Percentiles rank a stretch among this genome's conserved stretches.
phyloP scores from a whole-genome alignment of 257 asterid genomes.

The Solanum peruvianum region DNA sequence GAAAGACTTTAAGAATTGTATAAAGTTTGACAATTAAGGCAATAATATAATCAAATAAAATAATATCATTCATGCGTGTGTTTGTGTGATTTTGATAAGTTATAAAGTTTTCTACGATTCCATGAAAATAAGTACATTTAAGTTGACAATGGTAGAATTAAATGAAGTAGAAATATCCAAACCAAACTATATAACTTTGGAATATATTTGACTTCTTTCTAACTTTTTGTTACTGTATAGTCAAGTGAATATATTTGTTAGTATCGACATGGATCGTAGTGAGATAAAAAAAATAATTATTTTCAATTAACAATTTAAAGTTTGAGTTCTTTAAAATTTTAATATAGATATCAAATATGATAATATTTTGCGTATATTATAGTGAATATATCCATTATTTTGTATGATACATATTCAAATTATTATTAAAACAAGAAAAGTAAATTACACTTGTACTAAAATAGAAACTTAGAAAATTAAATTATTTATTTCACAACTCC shows the following conservation, averaged over 20 bases:
- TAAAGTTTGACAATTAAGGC: neutral
- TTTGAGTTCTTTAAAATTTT: fast-evolving
- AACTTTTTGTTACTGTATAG: neutral
- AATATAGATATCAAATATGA: neutral
- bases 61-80: neutral
- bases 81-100: neutral
- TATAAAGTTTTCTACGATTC: neutral
- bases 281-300: fast-evolving
- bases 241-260: neutral
- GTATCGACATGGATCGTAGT: too few species aligned
- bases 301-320: too few species aligned
- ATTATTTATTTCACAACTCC: neutral
- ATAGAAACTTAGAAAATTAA: neutral
- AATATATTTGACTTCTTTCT: neutral
- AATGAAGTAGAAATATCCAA: neutral
- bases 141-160: neutral
- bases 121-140: neutral
- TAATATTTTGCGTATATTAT: neutral
- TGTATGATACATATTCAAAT: neutral
- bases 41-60: neutral
- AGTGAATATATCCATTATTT: neutral
- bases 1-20: neutral
- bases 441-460: neutral
- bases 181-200: neutral
- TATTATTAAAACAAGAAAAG: neutral